Evolutionary conservation across 169 alveolate genomes (phyloP), one percentile per base, ranked within the genome.

Genomic region (Plasmodium coatneyi): DNA sequence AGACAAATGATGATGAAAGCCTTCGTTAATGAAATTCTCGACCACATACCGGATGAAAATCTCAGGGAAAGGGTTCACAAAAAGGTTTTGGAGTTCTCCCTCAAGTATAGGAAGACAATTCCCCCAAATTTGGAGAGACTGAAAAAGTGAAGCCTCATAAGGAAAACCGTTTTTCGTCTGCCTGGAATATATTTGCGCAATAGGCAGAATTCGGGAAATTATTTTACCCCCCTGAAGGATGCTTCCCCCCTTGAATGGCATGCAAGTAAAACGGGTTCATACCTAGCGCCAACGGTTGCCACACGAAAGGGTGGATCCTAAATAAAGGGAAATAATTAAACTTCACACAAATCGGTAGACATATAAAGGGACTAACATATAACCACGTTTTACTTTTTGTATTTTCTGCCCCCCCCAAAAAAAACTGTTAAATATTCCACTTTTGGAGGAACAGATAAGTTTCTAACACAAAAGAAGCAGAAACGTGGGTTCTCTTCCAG

Each of bases 1-100:
- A 56, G 95, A 16, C 56, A 78, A 54, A 72, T 95, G 52, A 89
- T 95, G 72, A 95, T 95, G 96, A 87, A 92, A 92, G 96, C 93
- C 19, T 86, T 86, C n/a, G 93, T 86, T 46, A 86, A 86, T 34
- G 93, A 86, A 78, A 86, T 86, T 74, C 84, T 86, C 52, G 86
- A 86, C 36, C 93, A 86, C 41, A 74, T 86, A 52, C 79, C 86
- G n/a, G 93, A 86, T 52, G 93, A 86, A 28, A 86, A 86, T 70
- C 93, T 86, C 39, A 86, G 80, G 70, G 32, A 41, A 16, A 86
- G 80, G 60, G 93, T 86, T 39, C 66, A 46, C 39, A 66, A 86
- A 43, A 86, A 86, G 49, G 80, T 86, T 30, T n/a, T 86, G 71
- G 39, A 86, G 25, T 74, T 86, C n/a, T 86, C 93, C 70, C 52